Evolutionary conservation across 768 basidiomycete species (phyloP), one percentile per base, ranked within the genome.

Genomic region (Aureoboletus auriporus): DNA sequence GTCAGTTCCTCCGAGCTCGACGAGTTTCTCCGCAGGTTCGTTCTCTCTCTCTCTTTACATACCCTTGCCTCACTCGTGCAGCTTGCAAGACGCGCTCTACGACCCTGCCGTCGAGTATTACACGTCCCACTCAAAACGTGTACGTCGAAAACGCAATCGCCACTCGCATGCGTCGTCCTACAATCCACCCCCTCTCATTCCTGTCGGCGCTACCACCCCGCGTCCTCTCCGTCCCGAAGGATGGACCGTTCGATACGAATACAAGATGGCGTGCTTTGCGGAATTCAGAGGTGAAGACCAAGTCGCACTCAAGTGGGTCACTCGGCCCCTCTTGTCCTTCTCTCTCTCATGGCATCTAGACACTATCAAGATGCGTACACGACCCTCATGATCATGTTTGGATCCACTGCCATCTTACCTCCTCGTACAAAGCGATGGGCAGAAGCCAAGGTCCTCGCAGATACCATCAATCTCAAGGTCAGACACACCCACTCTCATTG

Each of bases 401-500:
- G 84, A 3, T 92, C 91, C 8, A 87, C 86, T 2, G 83, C 83
- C 5, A 86, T 89, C 42, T 71, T 96, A 8, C 90, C 89, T 1
- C 93, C 93, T 6, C 80, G 95, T 8, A 97, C 93, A 2, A 99
- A 98, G 64, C 78, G 95, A 28, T 98, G 95, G 95, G 93, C 94
- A 13, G 96, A 99, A 66, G 95, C 95, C 4, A 96, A 94, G 66
- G 96, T 98, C 2, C 76, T 98, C 2, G 93, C 91, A 0, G 96
- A 99, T 63, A 89, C 91, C 55, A 84, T 97, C 52, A 89, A 85
- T 50, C 73, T 96, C 63, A 94, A 96, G 74, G 93, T 90, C 52
- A 47, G 69, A n/a, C 9, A 1, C 12, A 13, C 20, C 23, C 13
- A 8, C 11, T 8, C 28, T 51, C 12, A 12, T 14, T 13, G 14